Percentiles rank a stretch among this genome's conserved stretches.
Evolutionary conservation across 2,329 filamentous ascomycete genomes (phyloP).

Genomic region (Epichloe sibirici): DNA sequence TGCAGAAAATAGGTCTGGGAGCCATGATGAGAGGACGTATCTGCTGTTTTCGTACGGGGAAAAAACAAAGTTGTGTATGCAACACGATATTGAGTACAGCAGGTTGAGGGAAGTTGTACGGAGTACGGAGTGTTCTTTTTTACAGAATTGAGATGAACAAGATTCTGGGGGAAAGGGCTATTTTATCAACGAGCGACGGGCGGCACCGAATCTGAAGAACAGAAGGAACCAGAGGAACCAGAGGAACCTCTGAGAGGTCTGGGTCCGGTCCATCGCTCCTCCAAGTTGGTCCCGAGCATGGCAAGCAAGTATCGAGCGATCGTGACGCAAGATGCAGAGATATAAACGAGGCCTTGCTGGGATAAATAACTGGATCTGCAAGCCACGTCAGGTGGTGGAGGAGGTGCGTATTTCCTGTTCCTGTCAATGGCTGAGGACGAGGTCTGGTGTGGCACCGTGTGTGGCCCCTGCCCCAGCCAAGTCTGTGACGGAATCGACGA

Average conservation of each 20-base stretch:
- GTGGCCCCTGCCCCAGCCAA: background rate
- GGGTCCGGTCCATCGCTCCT: background rate
- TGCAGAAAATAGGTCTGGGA: slow-evolving; percentile 61
- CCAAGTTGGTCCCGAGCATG: background rate
- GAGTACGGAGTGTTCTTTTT: no score
- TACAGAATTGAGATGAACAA: no score
- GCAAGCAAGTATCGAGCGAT: background rate
- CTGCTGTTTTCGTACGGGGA: background rate
- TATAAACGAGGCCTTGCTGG: background rate
- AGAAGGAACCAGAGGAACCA: no score
- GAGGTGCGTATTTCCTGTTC: background rate
- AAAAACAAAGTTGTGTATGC: background rate
- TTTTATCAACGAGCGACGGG: background rate
- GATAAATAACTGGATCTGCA: slow-evolving; percentile 3
- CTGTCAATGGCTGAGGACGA: background rate
- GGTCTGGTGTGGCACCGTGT: background rate
- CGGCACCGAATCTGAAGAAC: background rate
- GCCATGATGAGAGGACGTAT: slow-evolving; percentile 2
- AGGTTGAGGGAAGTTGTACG: no score
- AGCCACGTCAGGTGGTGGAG: background rate
- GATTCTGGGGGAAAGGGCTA: background rate
- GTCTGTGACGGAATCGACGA: background rate
- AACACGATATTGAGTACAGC: no score
- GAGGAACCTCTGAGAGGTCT: background rate
- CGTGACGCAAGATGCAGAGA: background rate